These are phyloP conservation scores for Carex scoparia DNA, from an alignment of 176 grass and related monocot species.

Conservation along the genomic window DNA sequence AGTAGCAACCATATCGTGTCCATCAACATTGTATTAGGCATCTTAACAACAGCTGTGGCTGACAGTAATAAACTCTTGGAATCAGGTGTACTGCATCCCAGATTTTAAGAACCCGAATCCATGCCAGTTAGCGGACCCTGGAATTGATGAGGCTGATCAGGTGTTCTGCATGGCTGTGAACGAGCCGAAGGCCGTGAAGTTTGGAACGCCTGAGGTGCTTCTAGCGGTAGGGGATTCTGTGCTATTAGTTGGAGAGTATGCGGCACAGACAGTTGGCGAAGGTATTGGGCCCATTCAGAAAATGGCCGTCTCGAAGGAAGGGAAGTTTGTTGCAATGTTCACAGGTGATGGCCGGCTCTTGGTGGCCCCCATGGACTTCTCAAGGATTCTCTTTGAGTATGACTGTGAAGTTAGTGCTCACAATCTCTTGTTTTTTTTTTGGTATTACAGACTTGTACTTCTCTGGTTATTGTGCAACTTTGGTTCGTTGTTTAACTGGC, in stretches of 20 bases:
- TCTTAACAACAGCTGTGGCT: background rate
- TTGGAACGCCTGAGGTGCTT: slow-evolving; percentile 78
- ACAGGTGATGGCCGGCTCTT: slow-evolving; percentile 74
- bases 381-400: slow-evolving; percentile 82
- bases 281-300: slow-evolving; percentile 89
- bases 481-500: background rate
- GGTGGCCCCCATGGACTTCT: slow-evolving; percentile 86
- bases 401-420: slow-evolving; percentile 72
- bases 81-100: slow-evolving; percentile 41
- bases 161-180: slow-evolving; percentile 79
- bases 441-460: background rate
- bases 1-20: background rate
- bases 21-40: background rate
- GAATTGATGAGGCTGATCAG: slow-evolving; percentile 57
- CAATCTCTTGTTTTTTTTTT: background rate
- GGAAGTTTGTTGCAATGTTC: slow-evolving; percentile 81
- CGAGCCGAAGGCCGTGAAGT: slow-evolving; percentile 83
- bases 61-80: background rate
- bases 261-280: slow-evolving; percentile 60
- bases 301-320: slow-evolving; percentile 86
- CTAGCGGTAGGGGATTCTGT: slow-evolving; percentile 79
- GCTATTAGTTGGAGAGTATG: slow-evolving; percentile 62
- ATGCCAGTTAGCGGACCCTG: slow-evolving; percentile 60
- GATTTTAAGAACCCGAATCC: slow-evolving; percentile 58
- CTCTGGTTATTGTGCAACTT: background rate